Evolutionary conservation across 768 basidiomycete species (phyloP), one percentile per base, ranked within the genome.

Genomic region (Kwoniella bestiolae): DNA sequence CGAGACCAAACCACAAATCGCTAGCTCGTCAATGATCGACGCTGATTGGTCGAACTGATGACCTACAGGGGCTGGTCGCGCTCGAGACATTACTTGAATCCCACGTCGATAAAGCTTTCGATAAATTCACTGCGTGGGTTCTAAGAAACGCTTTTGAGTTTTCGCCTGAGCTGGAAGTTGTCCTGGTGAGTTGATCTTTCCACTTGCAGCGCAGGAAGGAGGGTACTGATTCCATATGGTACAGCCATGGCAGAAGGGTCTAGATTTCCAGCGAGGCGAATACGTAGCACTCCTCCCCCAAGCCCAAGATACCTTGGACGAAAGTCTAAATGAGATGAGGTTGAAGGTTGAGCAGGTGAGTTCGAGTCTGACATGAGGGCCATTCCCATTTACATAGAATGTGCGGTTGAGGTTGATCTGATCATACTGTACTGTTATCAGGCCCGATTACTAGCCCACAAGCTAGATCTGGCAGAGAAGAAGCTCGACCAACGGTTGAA

Each of bases 81-180:
- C 91, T 95, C 68, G 91, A 94, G 79, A 94, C 93, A 0, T 84
- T 94, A 47, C 84, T 96, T 14, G 91, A 94, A 75, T 87, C 87
- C 60, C 92, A 94, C 70, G 89, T 91, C 47, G 93, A 96, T 75
- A 85, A 91, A 49, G 93, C 92, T 0, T 91, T 94, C 65, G 93
- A 96, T 79, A 90, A 89, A 76, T 91, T 96, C 72, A 92, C 93
- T 81, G 89, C 88, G 0, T 95, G 93, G 92, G 88, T 87, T 11
- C 79, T 93, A 74, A 84, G 92, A 45, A 96, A 95, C 80, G 90
- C 93, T 62, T 95, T 95, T 73, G 86, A 87, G 56, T 85, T 93
- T 16, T 72, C 74, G 8, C 51, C 68, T n/a, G 76, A 75, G 7
- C 29, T 77, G 4, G 66, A 76, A 32, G 47, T 74, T 5, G 76